Evolutionary conservation across 805 yeast species (phyloP).

Genomic region (Hanseniaspora thailandica): DNA sequence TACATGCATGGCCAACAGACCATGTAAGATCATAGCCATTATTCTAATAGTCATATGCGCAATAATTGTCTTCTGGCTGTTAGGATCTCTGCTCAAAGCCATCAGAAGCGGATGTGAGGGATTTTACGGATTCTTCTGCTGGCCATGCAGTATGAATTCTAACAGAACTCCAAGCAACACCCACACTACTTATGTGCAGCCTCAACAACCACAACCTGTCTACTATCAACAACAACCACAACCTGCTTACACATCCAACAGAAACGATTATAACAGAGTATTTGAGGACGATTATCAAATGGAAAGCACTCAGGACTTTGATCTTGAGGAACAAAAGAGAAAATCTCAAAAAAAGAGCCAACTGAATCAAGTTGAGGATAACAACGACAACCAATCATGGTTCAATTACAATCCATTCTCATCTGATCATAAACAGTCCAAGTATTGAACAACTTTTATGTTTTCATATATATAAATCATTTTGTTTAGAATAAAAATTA

Average conservation of each 20-base stretch:
- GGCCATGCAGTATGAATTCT: slow-evolving; percentile 30
- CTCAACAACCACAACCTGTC: slow-evolving; percentile 22
- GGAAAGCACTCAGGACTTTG: slow-evolving; percentile 14
- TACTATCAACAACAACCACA: slow-evolving; percentile 14
- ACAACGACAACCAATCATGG: not conserved
- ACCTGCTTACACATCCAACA: slow-evolving; percentile 21
- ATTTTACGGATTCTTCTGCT: slow-evolving; percentile 40
- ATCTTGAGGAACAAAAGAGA: slow-evolving; percentile 12
- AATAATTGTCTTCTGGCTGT: slow-evolving; percentile 8
- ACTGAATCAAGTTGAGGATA: not conserved
- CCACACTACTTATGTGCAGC: not conserved
- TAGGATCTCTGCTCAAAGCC: slow-evolving; percentile 45
- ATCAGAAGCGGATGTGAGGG: slow-evolving; percentile 46
- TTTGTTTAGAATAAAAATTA: not conserved
- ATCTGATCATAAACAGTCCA: not conserved
- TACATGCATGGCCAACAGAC: slow-evolving; percentile 56
- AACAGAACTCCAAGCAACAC: not conserved
- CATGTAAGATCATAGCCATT: slow-evolving; percentile 58
- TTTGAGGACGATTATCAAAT: slow-evolving; percentile 11
- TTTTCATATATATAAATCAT: not conserved
- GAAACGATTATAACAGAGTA: slow-evolving; percentile 8
- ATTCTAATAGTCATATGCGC: slow-evolving; percentile 35
- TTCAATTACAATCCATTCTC: slow-evolving; percentile 12
- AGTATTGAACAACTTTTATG: not conserved
- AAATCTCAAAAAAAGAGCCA: not conserved